These are phyloP conservation scores for Pythium guiyangense DNA, from an alignment of 352 stramenopile genomes.

Conservation along the genomic window DNA sequence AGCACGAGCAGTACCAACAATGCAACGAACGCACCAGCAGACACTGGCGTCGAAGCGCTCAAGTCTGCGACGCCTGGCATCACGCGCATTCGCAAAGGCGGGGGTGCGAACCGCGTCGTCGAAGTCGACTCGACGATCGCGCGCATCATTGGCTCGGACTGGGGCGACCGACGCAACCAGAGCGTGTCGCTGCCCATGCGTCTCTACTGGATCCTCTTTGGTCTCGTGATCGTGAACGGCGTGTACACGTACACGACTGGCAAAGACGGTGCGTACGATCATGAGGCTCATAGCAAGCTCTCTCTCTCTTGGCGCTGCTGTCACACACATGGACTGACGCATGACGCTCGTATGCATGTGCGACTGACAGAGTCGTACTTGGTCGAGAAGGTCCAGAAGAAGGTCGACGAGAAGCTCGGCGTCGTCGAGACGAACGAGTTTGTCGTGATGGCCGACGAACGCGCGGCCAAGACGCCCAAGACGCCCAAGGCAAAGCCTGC, in stretches of 20 bases:
- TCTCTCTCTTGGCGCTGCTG: too few relatives aligned
- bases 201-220: constrained; percentile 68
- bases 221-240: constrained; percentile 50
- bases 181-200: constrained; percentile 62
- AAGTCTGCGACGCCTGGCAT: constrained; percentile 21
- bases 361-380: constrained; percentile 31
- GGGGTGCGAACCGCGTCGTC: constrained; percentile 24
- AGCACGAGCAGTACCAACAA: neutral
- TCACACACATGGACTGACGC: neutral
- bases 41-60: constrained; percentile 4
- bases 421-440: constrained; percentile 44
- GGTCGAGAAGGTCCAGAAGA: constrained; percentile 48
- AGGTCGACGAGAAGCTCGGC: constrained; percentile 49
- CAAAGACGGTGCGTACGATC: constrained; percentile 36
- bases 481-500: neutral
- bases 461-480: neutral
- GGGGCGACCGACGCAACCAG: constrained; percentile 65
- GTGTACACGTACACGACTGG: constrained; percentile 49
- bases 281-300: too few relatives aligned
- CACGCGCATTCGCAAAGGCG: constrained; percentile 28
- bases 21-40: too few relatives aligned
- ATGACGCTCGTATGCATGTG: neutral
- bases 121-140: constrained; percentile 55
- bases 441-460: constrained; percentile 19
- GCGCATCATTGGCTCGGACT: constrained; percentile 72